These are phyloP conservation scores for Isatis tinctoria DNA, from an alignment of 345 rosid species.

Conservation along the genomic window DNA sequence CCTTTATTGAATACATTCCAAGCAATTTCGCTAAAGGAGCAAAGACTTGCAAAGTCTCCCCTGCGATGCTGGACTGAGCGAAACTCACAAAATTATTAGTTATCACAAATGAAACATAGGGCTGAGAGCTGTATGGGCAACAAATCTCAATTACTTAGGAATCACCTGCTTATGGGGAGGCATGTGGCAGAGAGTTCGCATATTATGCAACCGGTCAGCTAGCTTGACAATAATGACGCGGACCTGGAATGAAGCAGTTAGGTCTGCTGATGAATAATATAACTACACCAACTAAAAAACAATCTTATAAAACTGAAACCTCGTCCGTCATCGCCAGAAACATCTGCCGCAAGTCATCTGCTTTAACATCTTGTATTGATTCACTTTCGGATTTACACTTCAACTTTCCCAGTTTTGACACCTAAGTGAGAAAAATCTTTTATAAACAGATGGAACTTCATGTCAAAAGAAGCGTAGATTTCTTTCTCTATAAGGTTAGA, in stretches of 20 bases:
- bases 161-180: constrained; percentile 95
- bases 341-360: constrained; percentile 99
- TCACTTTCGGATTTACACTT: constrained; percentile 72
- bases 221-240: constrained; percentile 98
- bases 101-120: constrained; percentile 10
- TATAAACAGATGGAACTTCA: not conserved
- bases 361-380: constrained; percentile 92
- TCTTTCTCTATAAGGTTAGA: not conserved
- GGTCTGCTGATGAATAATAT: constrained; percentile 7
- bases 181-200: constrained; percentile 95
- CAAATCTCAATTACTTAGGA: constrained; percentile 4
- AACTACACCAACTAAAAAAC: constrained; percentile 10
- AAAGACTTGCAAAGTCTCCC: constrained; percentile 94
- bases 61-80: constrained; percentile 90
- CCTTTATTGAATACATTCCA: constrained; percentile 99
- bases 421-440: constrained; percentile 40
- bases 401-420: constrained; percentile 89
- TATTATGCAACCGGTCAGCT: constrained; percentile 96
- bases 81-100: constrained; percentile 29
- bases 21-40: constrained; percentile 96
- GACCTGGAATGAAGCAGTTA: constrained; percentile 53
- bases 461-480: not conserved
- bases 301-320: constrained; percentile 37
- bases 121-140: constrained; percentile 5
- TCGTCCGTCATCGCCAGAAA: constrained; percentile 97